These are phyloP conservation scores for Pythium phragmiticola DNA, from an alignment of 352 stramenopile species.

Conservation along the genomic window DNA sequence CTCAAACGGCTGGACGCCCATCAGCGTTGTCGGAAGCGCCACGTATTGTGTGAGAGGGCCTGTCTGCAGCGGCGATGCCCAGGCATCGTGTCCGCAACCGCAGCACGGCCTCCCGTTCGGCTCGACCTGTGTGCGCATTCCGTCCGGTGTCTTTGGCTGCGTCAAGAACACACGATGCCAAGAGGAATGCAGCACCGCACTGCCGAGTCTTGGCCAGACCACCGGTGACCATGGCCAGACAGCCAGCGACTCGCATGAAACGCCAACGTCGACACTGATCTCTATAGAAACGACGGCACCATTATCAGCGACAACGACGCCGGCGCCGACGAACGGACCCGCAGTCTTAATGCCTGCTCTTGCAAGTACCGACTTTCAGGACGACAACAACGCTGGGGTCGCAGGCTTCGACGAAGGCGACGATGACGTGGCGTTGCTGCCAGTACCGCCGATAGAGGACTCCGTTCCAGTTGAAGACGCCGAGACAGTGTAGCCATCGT, in stretches of 20 bases:
- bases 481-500: background rate
- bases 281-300: background rate
- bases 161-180: slow-evolving; percentile 19
- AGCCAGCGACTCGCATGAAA: background rate
- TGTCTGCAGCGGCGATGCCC: slow-evolving; percentile 8
- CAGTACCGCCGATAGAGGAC: slow-evolving; percentile 1
- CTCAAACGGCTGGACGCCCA: slow-evolving; percentile 17
- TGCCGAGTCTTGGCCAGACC: background rate
- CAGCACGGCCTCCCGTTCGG: slow-evolving; percentile 23
- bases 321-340: background rate
- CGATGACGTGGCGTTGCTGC: background rate
- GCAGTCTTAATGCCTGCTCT: no score
- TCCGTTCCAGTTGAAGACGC: background rate
- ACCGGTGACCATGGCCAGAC: background rate
- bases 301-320: background rate
- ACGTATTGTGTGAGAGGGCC: slow-evolving; percentile 14
- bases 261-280: background rate
- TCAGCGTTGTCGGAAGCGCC: slow-evolving; percentile 13
- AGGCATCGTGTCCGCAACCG: slow-evolving; percentile 11
- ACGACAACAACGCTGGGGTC: background rate
- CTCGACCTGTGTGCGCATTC: slow-evolving; percentile 18
- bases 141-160: slow-evolving; percentile 22
- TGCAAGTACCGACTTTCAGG: background rate
- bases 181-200: background rate
- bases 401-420: background rate